Evolutionary conservation across 2,329 filamentous ascomycete species (phyloP), one percentile per base, ranked within the genome.

Genomic region (Aureobasidium mangrovei): DNA sequence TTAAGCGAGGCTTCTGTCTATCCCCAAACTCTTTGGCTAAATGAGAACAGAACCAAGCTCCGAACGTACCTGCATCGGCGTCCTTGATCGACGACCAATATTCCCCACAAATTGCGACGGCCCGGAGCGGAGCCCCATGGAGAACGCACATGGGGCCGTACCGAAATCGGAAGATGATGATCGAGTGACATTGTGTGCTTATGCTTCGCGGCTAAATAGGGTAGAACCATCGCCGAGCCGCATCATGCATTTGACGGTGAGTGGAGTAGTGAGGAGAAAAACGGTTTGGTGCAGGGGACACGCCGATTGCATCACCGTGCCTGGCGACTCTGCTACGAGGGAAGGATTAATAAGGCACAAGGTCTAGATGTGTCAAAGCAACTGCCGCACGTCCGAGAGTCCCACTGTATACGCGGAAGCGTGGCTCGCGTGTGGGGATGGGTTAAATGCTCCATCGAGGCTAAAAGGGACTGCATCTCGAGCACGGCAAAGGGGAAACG

Each of bases 361-460:
- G 44, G 12, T 43, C 39, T 36, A 38, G 40, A 52, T 51, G 47
- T 28, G 12, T 44, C 32, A 2, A 43, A 53, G 31, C 49, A 12
- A 53, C 40, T 44, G 49, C 49, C 49, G 49, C 24, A 38, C 24
- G 39, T 43, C 49, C 49, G 49, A 26, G 24, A 24, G 26, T 41
- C 39, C 39, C 39, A 39, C 26, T 10, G 12, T 18, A 43, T 35
- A 35, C 39, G 31, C n/a, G 24, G 27, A 36, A 36, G 36, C 4
- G 24, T 9, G 10, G 12, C 31, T 12, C 18, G 4, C 18, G 26
- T 38, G 40, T 44, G 49, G 40, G 9, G 40, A 53, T 33, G 40
- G 49, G 49, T 10, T 53, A 53, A 53, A 53, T 53, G 32, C 32
- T 43, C 26, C 31, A 44, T 53, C 31, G 40, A 53, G 49, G 49